These are phyloP conservation scores for Celoporthe dispersa DNA, from an alignment of 2,329 filamentous ascomycete genomes.

Conservation along the genomic window DNA sequence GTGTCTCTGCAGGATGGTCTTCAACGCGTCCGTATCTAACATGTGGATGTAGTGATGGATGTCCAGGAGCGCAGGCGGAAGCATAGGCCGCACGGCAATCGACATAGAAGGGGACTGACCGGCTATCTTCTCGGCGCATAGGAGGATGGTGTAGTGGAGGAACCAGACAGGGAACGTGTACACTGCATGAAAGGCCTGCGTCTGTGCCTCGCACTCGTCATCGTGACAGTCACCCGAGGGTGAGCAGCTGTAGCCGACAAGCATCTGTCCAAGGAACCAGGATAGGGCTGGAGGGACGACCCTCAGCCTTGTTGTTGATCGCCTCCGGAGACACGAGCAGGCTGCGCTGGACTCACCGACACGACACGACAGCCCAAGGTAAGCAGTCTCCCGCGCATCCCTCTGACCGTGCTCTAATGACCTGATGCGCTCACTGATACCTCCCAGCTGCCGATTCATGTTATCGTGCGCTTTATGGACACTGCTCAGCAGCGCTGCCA, in stretches of 20 bases:
- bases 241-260: background rate
- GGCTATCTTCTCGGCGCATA: background rate
- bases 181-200: background rate
- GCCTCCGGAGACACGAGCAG: background rate
- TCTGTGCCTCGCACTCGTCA: background rate
- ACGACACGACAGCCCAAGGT: background rate
- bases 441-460: background rate
- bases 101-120: background rate
- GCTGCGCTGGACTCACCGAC: background rate
- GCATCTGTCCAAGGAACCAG: background rate
- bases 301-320: background rate
- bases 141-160: background rate
- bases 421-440: background rate
- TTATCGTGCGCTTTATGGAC: background rate
- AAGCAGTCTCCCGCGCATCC: background rate
- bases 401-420: background rate
- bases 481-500: background rate
- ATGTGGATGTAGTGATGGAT: background rate
- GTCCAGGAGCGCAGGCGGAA: background rate
- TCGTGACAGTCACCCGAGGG: background rate
- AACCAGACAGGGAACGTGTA: conserved; percentile 1
- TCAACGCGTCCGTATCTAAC: background rate
- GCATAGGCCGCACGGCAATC: background rate
- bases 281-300: background rate
- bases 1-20: background rate